A percentile compares a stretch with the other conserved stretches of the same genome.
These are phyloP conservation scores for Erythrophleum fordii DNA, from an alignment of 306 rosid species.

Conservation along the genomic window DNA sequence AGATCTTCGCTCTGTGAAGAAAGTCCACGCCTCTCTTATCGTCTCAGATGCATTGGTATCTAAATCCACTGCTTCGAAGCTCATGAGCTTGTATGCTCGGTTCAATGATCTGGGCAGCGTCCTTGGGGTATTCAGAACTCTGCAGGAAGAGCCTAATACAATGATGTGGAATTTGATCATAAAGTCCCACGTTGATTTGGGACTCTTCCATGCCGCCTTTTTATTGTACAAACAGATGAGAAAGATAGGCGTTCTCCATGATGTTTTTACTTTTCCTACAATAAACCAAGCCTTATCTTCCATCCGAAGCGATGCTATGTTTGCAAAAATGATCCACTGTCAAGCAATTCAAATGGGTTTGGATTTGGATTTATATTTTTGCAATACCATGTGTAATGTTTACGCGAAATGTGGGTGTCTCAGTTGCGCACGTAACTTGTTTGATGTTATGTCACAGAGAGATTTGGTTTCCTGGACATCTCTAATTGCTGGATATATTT, in stretches of 20 bases:
- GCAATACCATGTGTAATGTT: conserved; percentile 57
- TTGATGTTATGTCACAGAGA: conserved; percentile 49
- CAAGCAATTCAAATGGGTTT: conserved; percentile 54
- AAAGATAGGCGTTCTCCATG: conserved; percentile 48
- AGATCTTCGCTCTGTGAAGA: conserved; percentile 39
- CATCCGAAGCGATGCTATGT: conserved; percentile 21
- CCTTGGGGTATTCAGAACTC: conserved; percentile 33
- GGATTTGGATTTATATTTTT: conserved; percentile 53
- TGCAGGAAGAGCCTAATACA: conserved; percentile 35
- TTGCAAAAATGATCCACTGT: conserved; percentile 60
- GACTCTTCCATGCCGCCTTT: conserved; percentile 43
- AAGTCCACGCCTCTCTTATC: conserved; percentile 45
- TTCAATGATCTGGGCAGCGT: conserved; percentile 46
- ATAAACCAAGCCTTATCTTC: conserved; percentile 45
- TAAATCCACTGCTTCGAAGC: conserved; percentile 27
- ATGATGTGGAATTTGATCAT: conserved; percentile 52
- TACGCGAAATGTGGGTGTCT: conserved; percentile 48
- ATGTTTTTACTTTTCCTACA: conserved; percentile 53
- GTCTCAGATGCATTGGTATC: conserved; percentile 40
- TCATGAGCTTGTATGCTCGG: conserved; percentile 38
- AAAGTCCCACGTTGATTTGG: conserved; percentile 48
- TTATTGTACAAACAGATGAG: conserved; percentile 53
- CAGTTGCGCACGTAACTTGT: conserved; percentile 39
- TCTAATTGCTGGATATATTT: conserved; percentile 52
- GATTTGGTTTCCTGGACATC: conserved; percentile 67